These are phyloP conservation scores for Paramarasmius palmivorus DNA, from an alignment of 1,284 basidiomycete species.

Conservation along the genomic window DNA sequence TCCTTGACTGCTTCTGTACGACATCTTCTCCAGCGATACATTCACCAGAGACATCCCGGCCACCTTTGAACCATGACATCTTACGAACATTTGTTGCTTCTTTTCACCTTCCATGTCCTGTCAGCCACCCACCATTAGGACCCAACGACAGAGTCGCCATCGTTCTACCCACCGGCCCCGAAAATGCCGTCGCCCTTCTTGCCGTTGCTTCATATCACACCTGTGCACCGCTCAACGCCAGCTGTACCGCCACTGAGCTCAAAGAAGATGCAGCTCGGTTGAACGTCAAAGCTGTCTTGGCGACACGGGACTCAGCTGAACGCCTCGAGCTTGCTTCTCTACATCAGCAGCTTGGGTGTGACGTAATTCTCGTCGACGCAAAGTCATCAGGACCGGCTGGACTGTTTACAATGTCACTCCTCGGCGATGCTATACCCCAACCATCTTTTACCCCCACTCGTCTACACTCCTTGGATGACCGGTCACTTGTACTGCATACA, in stretches of 20 bases:
- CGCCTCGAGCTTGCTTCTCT: slow-evolving; percentile 33
- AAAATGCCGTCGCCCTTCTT: slow-evolving; percentile 42
- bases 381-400: slow-evolving; percentile 34
- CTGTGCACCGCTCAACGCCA: slow-evolving; percentile 43
- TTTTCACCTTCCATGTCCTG: slow-evolving; percentile 36
- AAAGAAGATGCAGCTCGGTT: slow-evolving; percentile 38
- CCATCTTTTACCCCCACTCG: slow-evolving; percentile 23
- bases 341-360: slow-evolving; percentile 33
- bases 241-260: slow-evolving; percentile 41
- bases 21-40: slow-evolving; percentile 34
- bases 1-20: slow-evolving; percentile 37
- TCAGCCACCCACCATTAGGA: slow-evolving; percentile 25
- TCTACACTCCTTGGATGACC: slow-evolving; percentile 40
- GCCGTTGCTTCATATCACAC: slow-evolving; percentile 41
- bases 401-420: slow-evolving; percentile 35
- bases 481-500: slow-evolving; percentile 59
- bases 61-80: slow-evolving; percentile 24
- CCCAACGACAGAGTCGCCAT: slow-evolving; percentile 44
- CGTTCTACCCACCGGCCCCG: slow-evolving; percentile 41
- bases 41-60: slow-evolving; percentile 21
- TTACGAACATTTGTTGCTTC: slow-evolving; percentile 33
- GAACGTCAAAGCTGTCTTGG: slow-evolving; percentile 36
- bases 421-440: slow-evolving; percentile 21
- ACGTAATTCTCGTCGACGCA: slow-evolving; percentile 33
- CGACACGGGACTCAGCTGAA: slow-evolving; percentile 35